Evolutionary conservation across 1,139 yeast species (phyloP).

Genomic region (Kurtzmaniella natalensis): DNA sequence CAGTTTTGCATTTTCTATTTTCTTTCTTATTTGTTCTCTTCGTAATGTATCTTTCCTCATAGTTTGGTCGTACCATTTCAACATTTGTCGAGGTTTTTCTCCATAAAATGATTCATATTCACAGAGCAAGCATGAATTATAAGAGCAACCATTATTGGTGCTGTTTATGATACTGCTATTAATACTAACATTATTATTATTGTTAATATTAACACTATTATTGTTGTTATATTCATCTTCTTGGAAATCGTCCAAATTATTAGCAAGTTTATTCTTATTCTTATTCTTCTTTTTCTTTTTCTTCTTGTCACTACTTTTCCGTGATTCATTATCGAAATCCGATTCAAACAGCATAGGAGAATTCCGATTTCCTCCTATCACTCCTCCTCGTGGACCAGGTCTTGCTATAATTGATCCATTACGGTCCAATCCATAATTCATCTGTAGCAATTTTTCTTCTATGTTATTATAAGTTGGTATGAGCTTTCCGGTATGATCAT

Average conservation of each 20-base stretch:
- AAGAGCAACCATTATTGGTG: conserved; percentile 1
- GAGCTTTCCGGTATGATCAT: conserved; percentile 39
- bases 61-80: conserved; percentile 25
- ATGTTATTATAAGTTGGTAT: conserved; percentile 40
- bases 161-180: too few species aligned
- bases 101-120: conserved; percentile 60
- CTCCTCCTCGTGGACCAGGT: too few species aligned
- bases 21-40: conserved; percentile 30
- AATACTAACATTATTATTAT: too few species aligned
- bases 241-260: neutral
- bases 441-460: conserved; percentile 34
- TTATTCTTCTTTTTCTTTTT: conserved; percentile 10
- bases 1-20: conserved; percentile 35
- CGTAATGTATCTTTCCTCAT: conserved; percentile 30
- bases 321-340: neutral
- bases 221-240: neutral
- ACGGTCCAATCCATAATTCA: too few species aligned
- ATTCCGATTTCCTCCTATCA: conserved; percentile 11
- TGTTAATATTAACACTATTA: neutral
- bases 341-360: too few species aligned
- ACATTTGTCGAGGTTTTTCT: conserved; percentile 28
- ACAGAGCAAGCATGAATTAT: conserved; percentile 48
- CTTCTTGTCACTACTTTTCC: conserved; percentile 2
- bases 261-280: neutral
- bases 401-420: conserved; percentile 8